Base-by-base conservation (phyloP, 2,329 filamentous ascomycete species). In the Hysterium pulicare region DNA sequence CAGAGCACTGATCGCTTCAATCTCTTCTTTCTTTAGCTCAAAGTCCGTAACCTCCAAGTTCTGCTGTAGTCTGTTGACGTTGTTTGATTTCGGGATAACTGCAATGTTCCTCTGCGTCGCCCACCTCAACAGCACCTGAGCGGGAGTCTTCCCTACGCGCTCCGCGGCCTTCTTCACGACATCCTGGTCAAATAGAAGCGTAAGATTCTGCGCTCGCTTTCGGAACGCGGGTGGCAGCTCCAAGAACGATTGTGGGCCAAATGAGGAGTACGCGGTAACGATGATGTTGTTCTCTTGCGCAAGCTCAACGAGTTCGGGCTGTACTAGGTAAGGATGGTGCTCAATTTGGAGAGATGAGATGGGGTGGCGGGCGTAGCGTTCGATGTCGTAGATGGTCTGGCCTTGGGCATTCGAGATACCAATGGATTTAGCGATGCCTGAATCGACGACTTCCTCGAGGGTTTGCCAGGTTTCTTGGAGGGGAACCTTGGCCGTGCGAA, bases 41-140 rank as follows among this genome's bases (percentile, higher is more conserved):
- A 60, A 58, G 38, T 45, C 50, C 20, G 49, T 48, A 3, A 53
- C 78, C 22, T 58, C 51, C 33, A 59, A 44, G 42, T 61, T 59
- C 43, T 56, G 52, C 5, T 49, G 48, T 8, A 61, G 42, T 11
- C 56, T 47, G 30, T 47, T 30, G 19, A 47, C 44, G 23, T 50
- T 58, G 32, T 58, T 58, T 17, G 52, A 52, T 30, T 56, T 58
- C 21, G 53, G 53, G 16, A 56, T 56, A 15, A 57, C 54, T 19
- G 50, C 49, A 21, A 52, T 50, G 40, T 54, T 44, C 35, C 54
- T 53, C 77, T 94, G 88, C 7, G 87, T 94, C 28, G 87, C 80
- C 89, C 89, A 95, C 61, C 88, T 78, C 54, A 95, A 77, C 49
- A 95, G 75, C 26, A 95, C 76, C 75, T 95, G 88, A 10, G 86